phyloP scores from a whole-genome alignment of 2,329 filamentous ascomycete genomes.

The Colletotrichum sp. region DNA sequence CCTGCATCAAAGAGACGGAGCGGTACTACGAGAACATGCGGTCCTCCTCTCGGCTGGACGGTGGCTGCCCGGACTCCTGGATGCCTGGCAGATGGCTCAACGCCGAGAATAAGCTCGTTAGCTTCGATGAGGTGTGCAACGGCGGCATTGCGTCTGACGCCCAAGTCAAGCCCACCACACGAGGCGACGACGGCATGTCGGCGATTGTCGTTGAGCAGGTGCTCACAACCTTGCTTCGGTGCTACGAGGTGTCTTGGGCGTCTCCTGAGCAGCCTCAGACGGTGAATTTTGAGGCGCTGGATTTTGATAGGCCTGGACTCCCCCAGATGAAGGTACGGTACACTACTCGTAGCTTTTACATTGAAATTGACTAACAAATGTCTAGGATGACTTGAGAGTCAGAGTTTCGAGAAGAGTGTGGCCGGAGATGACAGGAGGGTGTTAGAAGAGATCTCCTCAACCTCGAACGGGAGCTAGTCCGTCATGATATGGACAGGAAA shows the following conservation, averaged over 20 bases:
- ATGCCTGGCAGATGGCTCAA: conserved; percentile 24
- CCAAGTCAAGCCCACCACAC: not conserved
- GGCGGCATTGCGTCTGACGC: not conserved
- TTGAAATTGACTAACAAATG: not conserved
- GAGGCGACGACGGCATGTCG: conserved; percentile 16
- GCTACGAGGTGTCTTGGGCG: conserved; percentile 23
- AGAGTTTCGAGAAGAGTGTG: conserved; percentile 4
- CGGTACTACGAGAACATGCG: conserved; percentile 21
- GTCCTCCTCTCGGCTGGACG: not conserved
- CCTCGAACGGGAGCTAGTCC: not conserved
- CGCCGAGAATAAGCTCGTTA: conserved; percentile 11
- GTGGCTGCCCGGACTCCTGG: conserved; percentile 19
- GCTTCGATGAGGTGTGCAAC: not conserved
- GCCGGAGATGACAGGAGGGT: conserved; percentile 13
- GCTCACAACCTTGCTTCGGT: conserved; percentile 19
- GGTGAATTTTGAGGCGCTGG: conserved; percentile 5
- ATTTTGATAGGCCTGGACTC: conserved; percentile 22
- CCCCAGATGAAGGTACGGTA: conserved; percentile 21
- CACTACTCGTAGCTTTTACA: no score
- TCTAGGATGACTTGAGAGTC: not conserved
- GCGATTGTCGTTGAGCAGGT: conserved; percentile 5
- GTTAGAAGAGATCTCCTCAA: not conserved
- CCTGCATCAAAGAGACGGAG: conserved; percentile 24
- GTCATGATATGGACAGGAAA: accelerated
- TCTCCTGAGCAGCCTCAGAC: not conserved